phyloP scores from a whole-genome alignment of 2,329 filamentous ascomycete genomes.

The Aspergillus sp. region DNA sequence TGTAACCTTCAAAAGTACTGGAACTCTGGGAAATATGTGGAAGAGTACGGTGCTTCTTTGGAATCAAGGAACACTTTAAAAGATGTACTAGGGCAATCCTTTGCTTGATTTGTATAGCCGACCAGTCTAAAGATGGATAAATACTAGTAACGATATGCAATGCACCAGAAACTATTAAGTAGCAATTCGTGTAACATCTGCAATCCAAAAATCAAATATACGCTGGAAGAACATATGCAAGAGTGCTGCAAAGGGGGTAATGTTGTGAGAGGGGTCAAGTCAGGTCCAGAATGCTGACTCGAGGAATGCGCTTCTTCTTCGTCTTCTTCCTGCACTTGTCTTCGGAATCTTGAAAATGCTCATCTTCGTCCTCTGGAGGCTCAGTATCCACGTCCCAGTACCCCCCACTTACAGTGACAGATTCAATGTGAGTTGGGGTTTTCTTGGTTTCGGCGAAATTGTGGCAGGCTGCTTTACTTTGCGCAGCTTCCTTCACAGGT shows the following conservation, averaged over 20 bases:
- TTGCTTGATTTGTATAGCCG: neutral
- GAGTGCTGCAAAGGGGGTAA: neutral
- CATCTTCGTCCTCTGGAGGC: neutral
- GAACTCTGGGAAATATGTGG: too few relatives aligned
- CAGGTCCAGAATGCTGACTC: slow-evolving; percentile 38
- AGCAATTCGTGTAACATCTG: neutral
- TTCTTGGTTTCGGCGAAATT: neutral
- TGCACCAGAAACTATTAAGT: neutral
- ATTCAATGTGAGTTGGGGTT: slow-evolving; percentile 12
- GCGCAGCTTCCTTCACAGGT: neutral
- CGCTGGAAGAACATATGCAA: neutral
- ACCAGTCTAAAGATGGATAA: neutral
- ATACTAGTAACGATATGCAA: neutral
- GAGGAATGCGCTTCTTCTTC: slow-evolving; percentile 32
- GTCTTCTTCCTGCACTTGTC: slow-evolving; percentile 5
- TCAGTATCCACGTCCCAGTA: slow-evolving; percentile 13
- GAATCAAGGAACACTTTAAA: neutral
- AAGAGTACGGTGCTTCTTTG: neutral
- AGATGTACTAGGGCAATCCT: neutral
- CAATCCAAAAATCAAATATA: neutral
- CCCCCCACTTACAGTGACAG: slow-evolving; percentile 13
- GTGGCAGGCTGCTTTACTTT: neutral
- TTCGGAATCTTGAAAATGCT: neutral
- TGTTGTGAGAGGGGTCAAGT: slow-evolving; percentile 5
- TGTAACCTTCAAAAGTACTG: too few relatives aligned